Base-by-base conservation (phyloP, 148 eudicot genomes). In the Fagopyrum esculentum region DNA sequence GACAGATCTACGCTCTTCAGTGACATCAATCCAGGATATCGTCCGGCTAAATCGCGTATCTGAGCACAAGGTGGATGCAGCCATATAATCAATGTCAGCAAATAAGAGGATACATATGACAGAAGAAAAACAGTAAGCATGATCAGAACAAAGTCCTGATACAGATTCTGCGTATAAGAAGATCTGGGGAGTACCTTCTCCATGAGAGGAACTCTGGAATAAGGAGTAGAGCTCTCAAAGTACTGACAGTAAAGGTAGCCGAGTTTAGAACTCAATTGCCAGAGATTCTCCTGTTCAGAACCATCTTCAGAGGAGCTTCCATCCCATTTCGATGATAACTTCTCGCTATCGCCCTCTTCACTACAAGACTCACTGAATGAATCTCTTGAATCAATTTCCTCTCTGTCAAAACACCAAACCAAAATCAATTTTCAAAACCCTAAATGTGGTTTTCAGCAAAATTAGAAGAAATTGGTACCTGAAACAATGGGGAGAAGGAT, bases 281-380 rank as follows among this genome's bases (percentile, higher is more conserved):
- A 71, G 73, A 10, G 29, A 11, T 22, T 71, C 52, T 91, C 96
- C 44, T 87, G 90, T 76, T 93, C 98, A 46, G 73, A 87, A 45
- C 83, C 77, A 5, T 91, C 93, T 16, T 71, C 74, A 0, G 96
- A 92, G 0, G 99, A 95, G 73, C 90, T 85, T 12, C 97, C 96
- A 60, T 92, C 99, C 97, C 98, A 92, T 81, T 96, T 81, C 16
- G 89, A 92, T n/a, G 79, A 77, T 40, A 83, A 79, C 83, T 93
- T 93, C 72, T 91, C 97, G 44, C 97, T 82, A 80, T 92, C 99
- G 30, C 96, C 89, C 82, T 92, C 99, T 4, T 95, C 98, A 49
- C 99, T 95, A 64, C 86, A 86, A 2, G 97, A 92, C 74, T 95
- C 99, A 73, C 97, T 95, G 61, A 80, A 95, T 29, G 94, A 90